Conservation (phyloP, 1,284 basidiomycete genomes). For the Leccinum subspadiceum region DNA sequence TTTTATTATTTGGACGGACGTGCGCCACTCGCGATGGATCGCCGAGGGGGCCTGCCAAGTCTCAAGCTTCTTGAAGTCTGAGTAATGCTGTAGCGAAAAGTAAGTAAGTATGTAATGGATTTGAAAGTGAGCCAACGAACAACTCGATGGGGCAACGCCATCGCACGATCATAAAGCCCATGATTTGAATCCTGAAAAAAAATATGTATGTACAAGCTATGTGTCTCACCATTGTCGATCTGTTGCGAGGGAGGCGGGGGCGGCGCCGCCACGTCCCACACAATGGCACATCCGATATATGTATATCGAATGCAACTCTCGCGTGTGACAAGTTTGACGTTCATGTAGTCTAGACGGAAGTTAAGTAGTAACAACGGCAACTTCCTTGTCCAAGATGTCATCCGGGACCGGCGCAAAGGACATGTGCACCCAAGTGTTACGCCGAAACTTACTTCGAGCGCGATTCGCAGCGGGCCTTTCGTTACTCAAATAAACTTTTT, state of each 20-base stretch:
- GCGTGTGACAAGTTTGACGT: neutral
- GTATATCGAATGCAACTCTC: neutral
- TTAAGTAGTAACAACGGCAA: neutral
- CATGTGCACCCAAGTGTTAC: neutral
- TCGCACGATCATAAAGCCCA: neutral
- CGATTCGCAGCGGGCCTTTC: neutral
- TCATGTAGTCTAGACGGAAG: neutral
- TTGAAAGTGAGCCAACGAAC: neutral
- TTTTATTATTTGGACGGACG: neutral
- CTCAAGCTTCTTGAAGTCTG: neutral
- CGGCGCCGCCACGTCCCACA: neutral
- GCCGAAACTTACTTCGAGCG: neutral
- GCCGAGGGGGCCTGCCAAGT: neutral
- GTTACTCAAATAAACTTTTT: neutral
- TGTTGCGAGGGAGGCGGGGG: neutral
- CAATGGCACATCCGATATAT: too few species aligned
- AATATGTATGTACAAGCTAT: too few species aligned
- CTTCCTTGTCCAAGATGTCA: neutral
- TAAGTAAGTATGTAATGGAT: too few species aligned
- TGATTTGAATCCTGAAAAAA: neutral
- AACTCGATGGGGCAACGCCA: neutral
- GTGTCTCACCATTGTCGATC: neutral
- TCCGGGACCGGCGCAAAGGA: neutral
- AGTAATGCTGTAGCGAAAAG: neutral
- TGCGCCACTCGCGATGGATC: slow-evolving; percentile 1